Conservation (phyloP, 2,329 filamentous ascomycete genomes). For the Graphilbum fragrans region DNA sequence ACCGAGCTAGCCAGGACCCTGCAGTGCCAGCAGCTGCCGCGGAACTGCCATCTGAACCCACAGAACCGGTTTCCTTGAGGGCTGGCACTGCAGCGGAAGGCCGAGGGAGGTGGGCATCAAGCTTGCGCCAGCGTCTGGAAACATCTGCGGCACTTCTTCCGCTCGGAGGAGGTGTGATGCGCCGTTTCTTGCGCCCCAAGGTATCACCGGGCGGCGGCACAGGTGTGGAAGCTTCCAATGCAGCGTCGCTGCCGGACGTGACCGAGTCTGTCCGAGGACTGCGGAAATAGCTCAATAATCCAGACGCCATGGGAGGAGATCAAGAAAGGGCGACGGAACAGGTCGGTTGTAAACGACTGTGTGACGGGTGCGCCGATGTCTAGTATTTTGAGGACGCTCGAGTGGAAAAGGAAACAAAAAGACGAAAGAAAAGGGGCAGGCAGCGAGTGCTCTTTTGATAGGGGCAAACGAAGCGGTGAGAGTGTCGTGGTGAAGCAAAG, state of each 20-base stretch:
- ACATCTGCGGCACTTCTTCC: constrained; percentile 1
- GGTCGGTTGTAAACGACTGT: no score
- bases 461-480: no score
- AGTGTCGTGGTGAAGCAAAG: no score
- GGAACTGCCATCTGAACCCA: neutral
- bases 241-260: neutral
- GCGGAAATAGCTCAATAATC: constrained; percentile 5
- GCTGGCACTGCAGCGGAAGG: neutral
- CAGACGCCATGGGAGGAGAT: constrained; percentile 1
- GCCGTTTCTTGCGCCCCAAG: constrained; percentile 1
- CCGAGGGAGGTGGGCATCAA: neutral
- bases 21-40: neutral
- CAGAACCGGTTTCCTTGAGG: no score
- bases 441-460: no score
- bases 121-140: constrained; percentile 2
- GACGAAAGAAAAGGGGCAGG: no score
- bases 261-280: neutral
- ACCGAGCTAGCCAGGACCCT: neutral
- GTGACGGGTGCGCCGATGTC: no score
- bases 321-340: neutral
- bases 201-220: neutral
- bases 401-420: no score
- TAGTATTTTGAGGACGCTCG: no score
- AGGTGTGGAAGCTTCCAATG: neutral
- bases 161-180: neutral